Conservation (phyloP, 768 basidiomycete genomes). For the Mycena crocata region DNA sequence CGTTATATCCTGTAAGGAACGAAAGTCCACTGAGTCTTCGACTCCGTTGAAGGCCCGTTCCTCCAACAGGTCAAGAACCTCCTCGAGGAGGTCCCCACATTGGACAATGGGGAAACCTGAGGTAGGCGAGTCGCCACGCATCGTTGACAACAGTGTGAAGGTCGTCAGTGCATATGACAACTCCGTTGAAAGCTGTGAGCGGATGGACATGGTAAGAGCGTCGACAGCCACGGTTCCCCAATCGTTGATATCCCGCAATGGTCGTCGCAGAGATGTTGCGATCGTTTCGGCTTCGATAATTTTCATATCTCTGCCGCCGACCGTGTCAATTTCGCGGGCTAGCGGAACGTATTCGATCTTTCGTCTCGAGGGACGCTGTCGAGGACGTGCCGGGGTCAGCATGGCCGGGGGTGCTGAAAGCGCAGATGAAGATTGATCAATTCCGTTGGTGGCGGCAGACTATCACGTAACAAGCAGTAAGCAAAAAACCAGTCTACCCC, state of each 20-base stretch:
- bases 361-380: constrained; percentile 69
- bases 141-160: constrained; percentile 82
- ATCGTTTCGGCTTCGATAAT: constrained; percentile 70
- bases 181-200: constrained; percentile 86
- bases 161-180: constrained; percentile 92
- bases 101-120: constrained; percentile 82
- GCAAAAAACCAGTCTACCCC: constrained; percentile 13
- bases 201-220: constrained; percentile 91
- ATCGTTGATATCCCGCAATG: constrained; percentile 80
- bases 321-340: constrained; percentile 76
- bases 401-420: constrained; percentile 43
- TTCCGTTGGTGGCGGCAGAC: constrained; percentile 42
- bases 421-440: constrained; percentile 39
- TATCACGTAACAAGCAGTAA: constrained; percentile 41
- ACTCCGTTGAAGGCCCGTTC: constrained; percentile 77
- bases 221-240: constrained; percentile 94
- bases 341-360: constrained; percentile 92
- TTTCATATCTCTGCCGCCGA: constrained; percentile 86
- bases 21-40: constrained; percentile 44
- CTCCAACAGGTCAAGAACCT: constrained; percentile 87
- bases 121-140: constrained; percentile 72
- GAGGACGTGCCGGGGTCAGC: constrained; percentile 49
- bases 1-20: constrained; percentile 51
- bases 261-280: constrained; percentile 62
- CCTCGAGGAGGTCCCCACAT: constrained; percentile 85